phyloP scores from a whole-genome alignment of 441 rosid species.

The Biscutella laevigata region DNA sequence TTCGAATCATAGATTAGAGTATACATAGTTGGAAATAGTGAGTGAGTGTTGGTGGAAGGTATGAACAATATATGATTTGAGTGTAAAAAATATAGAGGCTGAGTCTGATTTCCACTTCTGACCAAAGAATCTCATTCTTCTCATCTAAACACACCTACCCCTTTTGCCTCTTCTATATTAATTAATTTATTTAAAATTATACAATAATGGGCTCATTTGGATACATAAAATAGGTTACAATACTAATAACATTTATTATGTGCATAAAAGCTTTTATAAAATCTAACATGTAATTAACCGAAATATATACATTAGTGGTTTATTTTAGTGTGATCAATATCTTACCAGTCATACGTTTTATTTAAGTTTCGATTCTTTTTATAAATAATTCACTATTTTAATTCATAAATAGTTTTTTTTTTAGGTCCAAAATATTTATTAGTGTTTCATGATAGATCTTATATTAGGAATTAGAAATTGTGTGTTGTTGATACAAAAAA shows the following conservation, averaged over 20 bases:
- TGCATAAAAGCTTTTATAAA: too few relatives aligned
- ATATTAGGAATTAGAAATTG: too few relatives aligned
- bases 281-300: too few relatives aligned
- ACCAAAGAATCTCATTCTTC: slow-evolving; percentile 47
- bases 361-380: too few relatives aligned
- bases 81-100: slow-evolving; percentile 31
- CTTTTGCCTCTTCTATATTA: slow-evolving; percentile 2
- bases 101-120: slow-evolving; percentile 76
- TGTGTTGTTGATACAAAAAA: too few relatives aligned
- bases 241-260: not conserved
- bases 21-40: slow-evolving; percentile 3
- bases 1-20: not conserved
- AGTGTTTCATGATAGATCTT: too few relatives aligned
- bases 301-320: too few relatives aligned
- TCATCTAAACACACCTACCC: slow-evolving; percentile 24
- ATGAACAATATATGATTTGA: slow-evolving; percentile 3
- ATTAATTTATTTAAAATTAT: not conserved
- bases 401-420: too few relatives aligned
- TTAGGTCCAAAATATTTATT: too few relatives aligned
- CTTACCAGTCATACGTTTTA: too few relatives aligned
- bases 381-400: too few relatives aligned
- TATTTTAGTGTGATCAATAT: too few relatives aligned
- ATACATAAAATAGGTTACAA: not conserved
- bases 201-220: not conserved
- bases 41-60: slow-evolving; percentile 9